phyloP scores from a whole-genome alignment of 2,329 filamentous ascomycete species.

The Exophiala calicioides region DNA sequence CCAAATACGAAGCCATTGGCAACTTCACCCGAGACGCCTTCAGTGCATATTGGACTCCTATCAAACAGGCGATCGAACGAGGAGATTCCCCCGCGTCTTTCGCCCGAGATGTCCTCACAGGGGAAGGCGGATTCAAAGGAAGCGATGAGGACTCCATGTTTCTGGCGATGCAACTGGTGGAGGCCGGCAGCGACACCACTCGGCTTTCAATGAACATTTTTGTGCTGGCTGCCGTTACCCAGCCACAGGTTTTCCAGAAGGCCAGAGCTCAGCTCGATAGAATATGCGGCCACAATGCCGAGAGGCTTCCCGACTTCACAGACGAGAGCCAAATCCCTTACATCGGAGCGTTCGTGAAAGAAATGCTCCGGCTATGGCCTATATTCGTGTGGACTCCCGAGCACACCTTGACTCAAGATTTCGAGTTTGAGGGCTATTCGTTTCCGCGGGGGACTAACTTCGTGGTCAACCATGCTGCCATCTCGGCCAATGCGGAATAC shows the following conservation, averaged over 20 bases:
- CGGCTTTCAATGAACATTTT: slow-evolving; percentile 41
- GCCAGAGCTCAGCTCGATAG: slow-evolving; percentile 30
- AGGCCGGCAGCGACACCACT: slow-evolving; percentile 49
- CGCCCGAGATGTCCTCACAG: slow-evolving; percentile 41
- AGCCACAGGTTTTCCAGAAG: slow-evolving; percentile 31
- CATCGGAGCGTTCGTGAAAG: slow-evolving; percentile 34
- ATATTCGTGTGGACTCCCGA: slow-evolving; percentile 33
- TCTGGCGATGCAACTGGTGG: slow-evolving; percentile 44
- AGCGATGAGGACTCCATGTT: slow-evolving; percentile 45
- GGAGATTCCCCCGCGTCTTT: slow-evolving; percentile 40
- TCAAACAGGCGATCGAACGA: slow-evolving; percentile 31
- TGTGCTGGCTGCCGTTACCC: slow-evolving; percentile 33
- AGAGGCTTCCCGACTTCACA: slow-evolving; percentile 29
- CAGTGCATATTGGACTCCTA: slow-evolving; percentile 39
- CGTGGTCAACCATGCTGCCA: slow-evolving; percentile 36
- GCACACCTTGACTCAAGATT: slow-evolving; percentile 31
- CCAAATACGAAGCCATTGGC: slow-evolving; percentile 39
- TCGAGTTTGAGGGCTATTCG: slow-evolving; percentile 35
- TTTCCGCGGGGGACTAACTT: slow-evolving; percentile 37
- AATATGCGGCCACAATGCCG: slow-evolving; percentile 21
- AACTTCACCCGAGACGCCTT: slow-evolving; percentile 40
- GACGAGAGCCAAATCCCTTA: slow-evolving; percentile 35
- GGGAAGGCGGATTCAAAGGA: slow-evolving; percentile 36
- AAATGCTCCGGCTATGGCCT: slow-evolving; percentile 35
- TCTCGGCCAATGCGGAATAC: slow-evolving; percentile 31